These are phyloP conservation scores for Neurospora discreta DNA, from an alignment of 495 filamentous ascomycete genomes.

Conservation along the genomic window DNA sequence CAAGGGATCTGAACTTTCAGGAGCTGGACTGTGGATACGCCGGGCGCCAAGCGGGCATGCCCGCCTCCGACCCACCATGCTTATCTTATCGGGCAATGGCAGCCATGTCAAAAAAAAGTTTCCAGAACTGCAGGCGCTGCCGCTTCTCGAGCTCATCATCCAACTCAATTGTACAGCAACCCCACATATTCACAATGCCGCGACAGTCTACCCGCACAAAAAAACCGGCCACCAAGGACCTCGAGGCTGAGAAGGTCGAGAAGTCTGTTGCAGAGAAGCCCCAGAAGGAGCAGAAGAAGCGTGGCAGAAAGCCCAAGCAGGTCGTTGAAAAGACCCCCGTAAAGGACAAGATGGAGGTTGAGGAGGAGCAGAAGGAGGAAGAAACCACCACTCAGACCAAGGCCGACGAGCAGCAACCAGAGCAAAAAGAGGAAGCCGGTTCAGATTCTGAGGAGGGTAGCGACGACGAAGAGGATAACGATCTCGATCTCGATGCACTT, in stretches of 20 bases:
- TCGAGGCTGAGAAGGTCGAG: slow-evolving; percentile 3
- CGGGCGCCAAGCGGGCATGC: neutral
- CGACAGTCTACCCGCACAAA: slow-evolving; percentile 7
- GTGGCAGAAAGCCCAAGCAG: slow-evolving; percentile 34
- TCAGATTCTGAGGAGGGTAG: slow-evolving; percentile 26
- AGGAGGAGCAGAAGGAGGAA: slow-evolving; percentile 6
- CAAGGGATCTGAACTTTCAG: neutral
- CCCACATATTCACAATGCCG: neutral
- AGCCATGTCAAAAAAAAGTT: slow-evolving; percentile 18
- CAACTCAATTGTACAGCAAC: slow-evolving; percentile 6
- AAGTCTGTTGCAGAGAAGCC: slow-evolving; percentile 42
- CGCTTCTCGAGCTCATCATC: slow-evolving; percentile 1
- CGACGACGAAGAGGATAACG: slow-evolving; percentile 26
- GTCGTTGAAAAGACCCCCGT: slow-evolving; percentile 10
- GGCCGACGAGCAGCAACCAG: slow-evolving; percentile 27
- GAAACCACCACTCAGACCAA: slow-evolving; percentile 17
- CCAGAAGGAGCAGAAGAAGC: slow-evolving; percentile 51
- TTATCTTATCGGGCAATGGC: slow-evolving; percentile 23
- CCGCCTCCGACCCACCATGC: neutral
- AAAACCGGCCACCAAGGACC: slow-evolving; percentile 18
- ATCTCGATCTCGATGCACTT: slow-evolving; percentile 19
- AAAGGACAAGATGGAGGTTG: slow-evolving; percentile 16
- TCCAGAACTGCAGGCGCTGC: slow-evolving; percentile 2
- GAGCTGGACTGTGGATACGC: neutral
- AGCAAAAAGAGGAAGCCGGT: slow-evolving; percentile 14